Base-by-base conservation (phyloP, 176 grass and related monocot species). In the Calamus simplicifolius region DNA sequence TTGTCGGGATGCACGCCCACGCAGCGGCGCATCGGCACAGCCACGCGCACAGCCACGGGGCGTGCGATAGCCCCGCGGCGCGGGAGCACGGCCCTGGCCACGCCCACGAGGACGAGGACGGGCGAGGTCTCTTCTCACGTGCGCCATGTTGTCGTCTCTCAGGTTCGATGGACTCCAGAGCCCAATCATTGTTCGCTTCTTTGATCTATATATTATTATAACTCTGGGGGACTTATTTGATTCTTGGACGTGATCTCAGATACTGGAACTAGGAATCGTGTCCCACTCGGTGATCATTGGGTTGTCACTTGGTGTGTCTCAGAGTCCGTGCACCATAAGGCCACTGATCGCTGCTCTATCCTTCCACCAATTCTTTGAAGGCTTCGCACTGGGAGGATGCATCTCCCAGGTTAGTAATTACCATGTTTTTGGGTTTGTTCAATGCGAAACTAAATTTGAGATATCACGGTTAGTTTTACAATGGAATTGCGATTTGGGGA, bases 361-460 rank as follows among this genome's bases (percentile, higher is more conserved):
- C 19, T 95, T 86, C 54, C 90, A 95, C 70, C 90, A 95, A 59
- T 95, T 95, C 68, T 95, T 95, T 25, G 90, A 86, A 51, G 82
- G 90, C 61, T 89, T 95, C 65, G 85, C 90, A 16, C 71, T 95
- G 54, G 82, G 85, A 27, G 85, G 85, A 75, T 95, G 85, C 80
- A 81, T 95, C 59, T 85, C 79, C 28, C 62, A 89, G 89, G 89
- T 93, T 61, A n/a, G 19, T 56, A 23, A 30, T 28, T 26, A 19
- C 48, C 64, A 52, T 1, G 30, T 35, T n/a, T n/a, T n/a, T n/a
- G n/a, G n/a, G n/a, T n/a, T n/a, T n/a, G n/a, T n/a, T n/a, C n/a
- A n/a, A n/a, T n/a, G n/a, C n/a, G n/a, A n/a, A n/a, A n/a, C n/a
- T n/a, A n/a, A n/a, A n/a, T n/a, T n/a, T n/a, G n/a, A n/a, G n/a